These are phyloP conservation scores for Solanum microdontum DNA, from an alignment of 257 asterid genomes.

Conservation along the genomic window DNA sequence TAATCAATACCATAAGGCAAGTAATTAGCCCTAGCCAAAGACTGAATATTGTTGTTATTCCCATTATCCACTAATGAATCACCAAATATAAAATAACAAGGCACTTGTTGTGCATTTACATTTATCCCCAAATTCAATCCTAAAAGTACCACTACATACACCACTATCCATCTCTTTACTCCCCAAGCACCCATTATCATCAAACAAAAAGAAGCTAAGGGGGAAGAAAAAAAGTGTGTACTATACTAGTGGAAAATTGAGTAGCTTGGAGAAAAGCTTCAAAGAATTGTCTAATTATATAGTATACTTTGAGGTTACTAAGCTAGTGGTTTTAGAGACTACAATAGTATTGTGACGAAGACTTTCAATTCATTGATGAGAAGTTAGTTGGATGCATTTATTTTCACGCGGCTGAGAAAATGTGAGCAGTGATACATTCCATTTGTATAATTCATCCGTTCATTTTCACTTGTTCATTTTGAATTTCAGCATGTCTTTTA, in stretches of 20 bases:
- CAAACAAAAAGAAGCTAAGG: not conserved
- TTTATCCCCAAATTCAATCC: not conserved
- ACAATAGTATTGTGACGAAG: not conserved
- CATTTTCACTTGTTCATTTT: not conserved
- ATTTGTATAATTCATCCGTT: not conserved
- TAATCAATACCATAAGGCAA: slow-evolving; percentile 68
- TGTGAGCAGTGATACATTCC: not conserved
- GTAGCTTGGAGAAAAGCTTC: not conserved
- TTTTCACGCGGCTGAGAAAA: not conserved
- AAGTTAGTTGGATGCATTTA: slow-evolving; percentile 5
- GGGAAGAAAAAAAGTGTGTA: not conserved
- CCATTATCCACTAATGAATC: slow-evolving; percentile 74
- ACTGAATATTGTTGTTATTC: slow-evolving; percentile 47
- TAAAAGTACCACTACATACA: slow-evolving; percentile 4
- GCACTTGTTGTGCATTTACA: slow-evolving; percentile 3
- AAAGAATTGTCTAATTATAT: not conserved
- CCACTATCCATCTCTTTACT: slow-evolving; percentile 9
- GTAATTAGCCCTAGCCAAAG: slow-evolving; percentile 62
- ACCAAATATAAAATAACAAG: slow-evolving; percentile 60
- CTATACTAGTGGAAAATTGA: not conserved
- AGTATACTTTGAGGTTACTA: not conserved
- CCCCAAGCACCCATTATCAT: slow-evolving; percentile 10
- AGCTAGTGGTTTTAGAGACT: not conserved
- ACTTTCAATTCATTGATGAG: not conserved
- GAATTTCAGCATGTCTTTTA: not conserved